Conservation (phyloP, 192 early-diverging fungal species). For the Coemansia sp. region DNA sequence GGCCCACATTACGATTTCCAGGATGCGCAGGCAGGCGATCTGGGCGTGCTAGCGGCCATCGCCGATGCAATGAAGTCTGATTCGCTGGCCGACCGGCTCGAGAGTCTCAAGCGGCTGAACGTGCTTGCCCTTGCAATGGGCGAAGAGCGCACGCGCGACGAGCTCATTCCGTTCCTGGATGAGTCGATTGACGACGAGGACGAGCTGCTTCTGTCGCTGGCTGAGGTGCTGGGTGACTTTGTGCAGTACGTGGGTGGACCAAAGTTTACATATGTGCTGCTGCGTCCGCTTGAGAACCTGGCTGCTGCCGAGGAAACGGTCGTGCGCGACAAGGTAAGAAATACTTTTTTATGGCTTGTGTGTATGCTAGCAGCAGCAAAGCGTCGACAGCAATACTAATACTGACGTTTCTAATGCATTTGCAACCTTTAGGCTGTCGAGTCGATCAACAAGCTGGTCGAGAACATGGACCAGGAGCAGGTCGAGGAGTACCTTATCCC, state of each 20-base stretch:
- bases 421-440: slow-evolving; percentile 78
- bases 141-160: slow-evolving; percentile 87
- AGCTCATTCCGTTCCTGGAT: slow-evolving; percentile 97
- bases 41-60: slow-evolving; percentile 47
- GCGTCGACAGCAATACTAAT: neutral
- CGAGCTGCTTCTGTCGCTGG: slow-evolving; percentile 90
- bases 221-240: slow-evolving; percentile 92
- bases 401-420: neutral
- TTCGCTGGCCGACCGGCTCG: slow-evolving; percentile 51
- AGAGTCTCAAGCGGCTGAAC: slow-evolving; percentile 51
- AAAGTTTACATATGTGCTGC: slow-evolving; percentile 77
- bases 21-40: slow-evolving; percentile 46
- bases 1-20: slow-evolving; percentile 46
- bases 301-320: slow-evolving; percentile 97
- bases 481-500: slow-evolving; percentile 90
- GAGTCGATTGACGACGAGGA: slow-evolving; percentile 99
- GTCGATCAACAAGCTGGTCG: slow-evolving; percentile 83
- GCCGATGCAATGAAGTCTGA: slow-evolving; percentile 55
- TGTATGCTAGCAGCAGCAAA: neutral
- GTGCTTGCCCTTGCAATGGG: slow-evolving; percentile 84
- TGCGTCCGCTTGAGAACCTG: slow-evolving; percentile 92
- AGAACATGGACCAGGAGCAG: slow-evolving; percentile 69
- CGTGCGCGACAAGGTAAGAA: slow-evolving; percentile 91
- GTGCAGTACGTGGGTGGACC: slow-evolving; percentile 91
- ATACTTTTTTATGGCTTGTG: slow-evolving; percentile 12